Percentiles rank a stretch among this genome's conserved stretches.
Evolutionary conservation across 495 filamentous ascomycete genomes (phyloP).

Genomic region (Aspergillus mulundensis): DNA sequence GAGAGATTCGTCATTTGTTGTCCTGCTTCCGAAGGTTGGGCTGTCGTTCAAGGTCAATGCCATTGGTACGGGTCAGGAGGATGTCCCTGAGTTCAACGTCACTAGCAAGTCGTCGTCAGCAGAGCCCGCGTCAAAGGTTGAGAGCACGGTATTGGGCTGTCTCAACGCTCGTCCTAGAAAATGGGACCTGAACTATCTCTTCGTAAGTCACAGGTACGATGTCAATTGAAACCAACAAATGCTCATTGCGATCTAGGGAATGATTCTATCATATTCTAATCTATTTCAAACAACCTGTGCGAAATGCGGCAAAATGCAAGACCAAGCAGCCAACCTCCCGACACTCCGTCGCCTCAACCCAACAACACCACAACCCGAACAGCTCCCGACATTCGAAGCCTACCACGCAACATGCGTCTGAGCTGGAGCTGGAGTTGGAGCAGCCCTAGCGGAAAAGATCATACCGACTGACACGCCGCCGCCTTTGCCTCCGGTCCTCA

Average conservation of each 20-base stretch:
- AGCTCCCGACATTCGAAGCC: conserved; percentile 21
- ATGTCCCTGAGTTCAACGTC: conserved; percentile 34
- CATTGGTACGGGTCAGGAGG: conserved; percentile 15
- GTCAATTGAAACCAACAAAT: not conserved
- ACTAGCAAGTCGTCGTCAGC: conserved; percentile 20
- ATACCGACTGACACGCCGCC: no score
- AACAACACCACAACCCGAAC: not conserved
- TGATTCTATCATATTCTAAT: conserved; percentile 32
- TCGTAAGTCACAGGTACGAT: conserved; percentile 26
- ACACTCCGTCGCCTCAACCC: conserved; percentile 25
- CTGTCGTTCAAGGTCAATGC: conserved; percentile 31
- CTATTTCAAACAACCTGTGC: conserved; percentile 37
- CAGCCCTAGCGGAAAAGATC: no score
- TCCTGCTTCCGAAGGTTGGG: conserved; percentile 33
- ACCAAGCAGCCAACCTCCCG: conserved; percentile 37
- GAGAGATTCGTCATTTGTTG: conserved; percentile 22
- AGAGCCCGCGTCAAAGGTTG: conserved; percentile 28
- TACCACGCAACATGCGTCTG: conserved; percentile 26
- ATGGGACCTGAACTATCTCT: conserved; percentile 41
- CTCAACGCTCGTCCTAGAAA: conserved; percentile 35
- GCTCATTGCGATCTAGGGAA: conserved; percentile 15
- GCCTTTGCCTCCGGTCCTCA: conserved; percentile 6
- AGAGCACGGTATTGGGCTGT: conserved; percentile 30
- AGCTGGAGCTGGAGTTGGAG: no score
- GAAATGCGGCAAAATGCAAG: conserved; percentile 37